phyloP scores from a whole-genome alignment of 345 rosid species.

The Euphorbia peplus region DNA sequence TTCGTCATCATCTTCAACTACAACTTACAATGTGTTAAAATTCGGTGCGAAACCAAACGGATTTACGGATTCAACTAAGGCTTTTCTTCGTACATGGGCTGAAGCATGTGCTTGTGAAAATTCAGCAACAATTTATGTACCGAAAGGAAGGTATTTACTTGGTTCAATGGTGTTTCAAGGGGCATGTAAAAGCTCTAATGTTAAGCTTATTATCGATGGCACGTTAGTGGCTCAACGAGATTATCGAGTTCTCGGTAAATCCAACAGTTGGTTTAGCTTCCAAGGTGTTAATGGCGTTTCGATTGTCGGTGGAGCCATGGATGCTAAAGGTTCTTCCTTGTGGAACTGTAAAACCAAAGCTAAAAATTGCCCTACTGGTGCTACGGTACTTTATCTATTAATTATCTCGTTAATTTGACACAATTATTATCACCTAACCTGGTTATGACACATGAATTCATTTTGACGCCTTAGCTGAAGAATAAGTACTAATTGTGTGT shows the following conservation, averaged over 20 bases:
- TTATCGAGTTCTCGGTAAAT: constrained; percentile 37
- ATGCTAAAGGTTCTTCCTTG: constrained; percentile 53
- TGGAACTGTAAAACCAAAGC: constrained; percentile 52
- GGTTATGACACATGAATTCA: too few species aligned
- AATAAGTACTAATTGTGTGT: background rate
- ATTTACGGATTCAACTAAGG: constrained; percentile 34
- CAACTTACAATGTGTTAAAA: constrained; percentile 33
- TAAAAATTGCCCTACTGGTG: constrained; percentile 45
- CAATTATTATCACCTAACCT: too few species aligned
- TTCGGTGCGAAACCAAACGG: constrained; percentile 50
- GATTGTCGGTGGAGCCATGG: constrained; percentile 47
- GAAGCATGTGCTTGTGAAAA: constrained; percentile 35
- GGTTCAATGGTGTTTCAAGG: constrained; percentile 31
- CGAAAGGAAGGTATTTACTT: constrained; percentile 45
- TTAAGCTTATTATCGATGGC: constrained; percentile 45
- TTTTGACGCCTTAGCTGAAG: too few species aligned
- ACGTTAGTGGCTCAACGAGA: constrained; percentile 46
- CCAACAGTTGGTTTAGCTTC: constrained; percentile 46
- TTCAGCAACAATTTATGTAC: constrained; percentile 33
- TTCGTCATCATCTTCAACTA: constrained; percentile 21
- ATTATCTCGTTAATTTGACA: too few species aligned
- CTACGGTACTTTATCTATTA: constrained; percentile 39
- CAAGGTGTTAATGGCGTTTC: constrained; percentile 40
- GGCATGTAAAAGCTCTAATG: constrained; percentile 35
- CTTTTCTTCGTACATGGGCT: constrained; percentile 47